phyloP scores from a whole-genome alignment of 2,329 filamentous ascomycete genomes.

The Saccharata proteae region DNA sequence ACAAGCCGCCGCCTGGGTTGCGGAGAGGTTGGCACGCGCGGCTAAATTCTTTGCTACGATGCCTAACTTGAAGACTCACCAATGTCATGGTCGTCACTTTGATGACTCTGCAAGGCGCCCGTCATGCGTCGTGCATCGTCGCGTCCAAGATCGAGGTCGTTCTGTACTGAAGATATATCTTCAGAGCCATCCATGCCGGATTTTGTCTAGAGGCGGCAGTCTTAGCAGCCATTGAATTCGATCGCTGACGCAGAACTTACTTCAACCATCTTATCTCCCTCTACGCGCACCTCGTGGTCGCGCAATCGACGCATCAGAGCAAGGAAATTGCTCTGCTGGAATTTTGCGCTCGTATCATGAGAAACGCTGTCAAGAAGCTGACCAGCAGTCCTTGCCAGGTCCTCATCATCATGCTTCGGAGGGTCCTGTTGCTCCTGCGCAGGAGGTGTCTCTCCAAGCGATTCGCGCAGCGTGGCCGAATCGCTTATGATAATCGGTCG shows the following conservation, averaged over 20 bases:
- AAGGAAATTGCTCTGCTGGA: conserved; percentile 66
- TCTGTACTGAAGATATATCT: conserved; percentile 1
- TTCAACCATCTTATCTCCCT: conserved; percentile 56
- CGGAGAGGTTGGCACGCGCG: background rate
- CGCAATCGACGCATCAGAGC: conserved; percentile 64
- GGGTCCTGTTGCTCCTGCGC: conserved; percentile 10
- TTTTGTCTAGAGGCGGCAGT: background rate
- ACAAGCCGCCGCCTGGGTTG: too few species aligned
- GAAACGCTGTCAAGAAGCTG: conserved; percentile 57
- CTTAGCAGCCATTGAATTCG: background rate
- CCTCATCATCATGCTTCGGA: conserved; percentile 42
- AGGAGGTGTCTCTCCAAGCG: background rate
- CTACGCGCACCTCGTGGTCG: conserved; percentile 58
- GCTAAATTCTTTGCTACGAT: too few species aligned
- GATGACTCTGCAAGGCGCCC: conserved; percentile 6
- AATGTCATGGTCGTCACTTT: conserved; percentile 6
- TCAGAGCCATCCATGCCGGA: background rate
- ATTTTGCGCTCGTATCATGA: conserved; percentile 59
- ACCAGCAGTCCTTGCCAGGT: conserved; percentile 59
- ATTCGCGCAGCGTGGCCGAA: background rate
- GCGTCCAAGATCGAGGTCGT: conserved; percentile 8
- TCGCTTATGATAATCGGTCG: background rate
- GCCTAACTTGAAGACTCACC: conserved; percentile 8
- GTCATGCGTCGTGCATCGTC: conserved; percentile 6
- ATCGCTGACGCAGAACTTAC: conserved; percentile 18